Percentiles rank a stretch among this genome's conserved stretches.
These are phyloP conservation scores for Neohortaea acidophila DNA, from an alignment of 495 filamentous ascomycete species.

Conservation along the genomic window DNA sequence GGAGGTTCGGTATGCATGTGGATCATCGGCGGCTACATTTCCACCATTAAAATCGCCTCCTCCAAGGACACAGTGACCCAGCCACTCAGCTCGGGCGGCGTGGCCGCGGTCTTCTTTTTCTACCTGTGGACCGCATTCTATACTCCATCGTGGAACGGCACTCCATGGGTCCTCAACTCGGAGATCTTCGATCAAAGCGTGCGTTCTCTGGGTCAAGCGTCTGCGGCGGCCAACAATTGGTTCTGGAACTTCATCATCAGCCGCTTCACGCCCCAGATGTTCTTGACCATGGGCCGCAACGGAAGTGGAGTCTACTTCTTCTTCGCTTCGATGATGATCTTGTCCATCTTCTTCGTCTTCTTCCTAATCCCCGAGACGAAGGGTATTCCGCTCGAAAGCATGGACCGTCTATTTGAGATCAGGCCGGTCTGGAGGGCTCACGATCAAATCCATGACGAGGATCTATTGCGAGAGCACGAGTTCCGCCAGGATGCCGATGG, in stretches of 20 bases:
- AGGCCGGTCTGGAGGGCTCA: conserved; percentile 39
- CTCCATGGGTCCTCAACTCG: conserved; percentile 25
- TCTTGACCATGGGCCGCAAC: conserved; percentile 45
- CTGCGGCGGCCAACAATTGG: conserved; percentile 56
- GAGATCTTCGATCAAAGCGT: conserved; percentile 27
- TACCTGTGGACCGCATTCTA: conserved; percentile 70
- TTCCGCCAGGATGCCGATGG: conserved; percentile 39
- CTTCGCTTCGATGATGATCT: conserved; percentile 56
- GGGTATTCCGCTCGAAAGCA: conserved; percentile 25
- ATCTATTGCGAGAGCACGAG: conserved; percentile 34
- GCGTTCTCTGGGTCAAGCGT: conserved; percentile 47
- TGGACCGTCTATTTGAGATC: conserved; percentile 41
- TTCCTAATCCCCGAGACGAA: conserved; percentile 29
- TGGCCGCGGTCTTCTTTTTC: conserved; percentile 63
- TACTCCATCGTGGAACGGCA: conserved; percentile 59
- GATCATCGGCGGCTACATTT: conserved; percentile 32
- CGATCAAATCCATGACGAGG: conserved; percentile 19
- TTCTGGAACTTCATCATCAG: conserved; percentile 56
- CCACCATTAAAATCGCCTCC: conserved; percentile 35
- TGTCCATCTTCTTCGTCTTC: conserved; percentile 47
- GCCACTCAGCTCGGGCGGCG: conserved; percentile 40
- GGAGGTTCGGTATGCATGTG: conserved; percentile 44
- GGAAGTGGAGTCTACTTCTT: conserved; percentile 56
- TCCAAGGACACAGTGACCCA: conserved; percentile 20
- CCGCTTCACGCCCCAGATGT: conserved; percentile 64